Evolutionary conservation across 148 eudicot species (phyloP).

Genomic region (Arctostaphylos glauca): DNA sequence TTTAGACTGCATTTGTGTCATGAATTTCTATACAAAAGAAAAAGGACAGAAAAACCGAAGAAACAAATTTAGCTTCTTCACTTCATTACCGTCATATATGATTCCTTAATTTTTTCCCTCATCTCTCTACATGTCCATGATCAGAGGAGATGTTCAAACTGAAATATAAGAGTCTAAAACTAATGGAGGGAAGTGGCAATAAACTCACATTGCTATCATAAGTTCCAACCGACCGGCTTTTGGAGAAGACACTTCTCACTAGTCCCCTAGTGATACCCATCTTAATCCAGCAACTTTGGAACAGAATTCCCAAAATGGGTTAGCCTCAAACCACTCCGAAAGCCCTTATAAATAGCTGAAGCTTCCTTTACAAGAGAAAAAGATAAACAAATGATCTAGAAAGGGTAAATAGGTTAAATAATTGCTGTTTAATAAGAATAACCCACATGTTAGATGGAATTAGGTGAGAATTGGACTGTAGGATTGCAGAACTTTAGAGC

Average conservation of each 20-base stretch:
- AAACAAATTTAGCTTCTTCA: not conserved
- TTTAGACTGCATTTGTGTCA: not conserved
- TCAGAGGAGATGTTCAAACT: not conserved
- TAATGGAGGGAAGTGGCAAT: not conserved
- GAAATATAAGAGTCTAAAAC: not conserved
- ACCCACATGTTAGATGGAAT: constrained; percentile 12
- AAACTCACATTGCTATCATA: constrained; percentile 52
- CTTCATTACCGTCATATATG: not conserved
- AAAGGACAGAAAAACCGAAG: not conserved
- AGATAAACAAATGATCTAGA: constrained; percentile 3
- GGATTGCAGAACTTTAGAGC: constrained; percentile 50
- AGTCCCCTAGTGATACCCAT: constrained; percentile 82
- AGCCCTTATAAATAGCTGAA: constrained; percentile 14
- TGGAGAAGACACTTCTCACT: constrained; percentile 78
- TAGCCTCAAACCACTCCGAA: constrained; percentile 17
- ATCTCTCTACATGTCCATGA: not conserved
- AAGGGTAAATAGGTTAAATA: not conserved
- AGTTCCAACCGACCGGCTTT: constrained; percentile 38
- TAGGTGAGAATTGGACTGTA: constrained; percentile 18
- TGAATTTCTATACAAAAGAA: not conserved
- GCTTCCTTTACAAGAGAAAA: constrained; percentile 12
- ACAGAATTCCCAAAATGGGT: constrained; percentile 24
- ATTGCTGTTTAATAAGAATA: not conserved
- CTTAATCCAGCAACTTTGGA: constrained; percentile 14
- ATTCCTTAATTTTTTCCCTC: not conserved